Conservation (phyloP, 2,329 filamentous ascomycete species). For the Trichoderma atrobrunneum region DNA sequence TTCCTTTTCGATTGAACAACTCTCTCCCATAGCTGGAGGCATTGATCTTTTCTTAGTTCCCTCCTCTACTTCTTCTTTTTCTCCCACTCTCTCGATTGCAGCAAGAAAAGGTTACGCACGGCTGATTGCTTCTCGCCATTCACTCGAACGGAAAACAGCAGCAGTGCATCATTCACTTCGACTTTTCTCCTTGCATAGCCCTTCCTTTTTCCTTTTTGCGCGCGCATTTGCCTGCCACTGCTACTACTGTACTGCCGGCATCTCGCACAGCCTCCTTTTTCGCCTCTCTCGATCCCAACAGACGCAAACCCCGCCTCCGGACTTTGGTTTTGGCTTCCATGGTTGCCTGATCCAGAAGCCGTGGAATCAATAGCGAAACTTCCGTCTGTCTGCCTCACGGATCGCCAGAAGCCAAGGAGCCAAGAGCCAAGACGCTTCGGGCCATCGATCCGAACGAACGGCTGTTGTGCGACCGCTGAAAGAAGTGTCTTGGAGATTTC, state of each 20-base stretch:
- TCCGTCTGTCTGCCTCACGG: neutral
- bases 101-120: neutral
- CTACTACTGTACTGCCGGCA: neutral
- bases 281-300: neutral
- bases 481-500: neutral
- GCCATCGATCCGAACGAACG: neutral
- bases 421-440: neutral
- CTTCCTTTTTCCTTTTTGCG: neutral
- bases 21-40: neutral
- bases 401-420: neutral
- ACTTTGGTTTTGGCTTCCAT: neutral
- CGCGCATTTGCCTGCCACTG: neutral
- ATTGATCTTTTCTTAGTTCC: neutral
- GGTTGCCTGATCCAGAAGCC: neutral
- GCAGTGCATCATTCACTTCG: neutral
- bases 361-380: neutral
- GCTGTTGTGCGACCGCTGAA: slow-evolving; percentile 2
- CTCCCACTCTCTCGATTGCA: neutral
- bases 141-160: neutral
- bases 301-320: neutral
- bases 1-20: neutral
- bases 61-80: neutral
- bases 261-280: slow-evolving; percentile 9
- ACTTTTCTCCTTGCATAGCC: neutral
- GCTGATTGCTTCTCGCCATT: neutral